phyloP scores from a whole-genome alignment of 257 asterid species.

The Eucommia ulmoides region DNA sequence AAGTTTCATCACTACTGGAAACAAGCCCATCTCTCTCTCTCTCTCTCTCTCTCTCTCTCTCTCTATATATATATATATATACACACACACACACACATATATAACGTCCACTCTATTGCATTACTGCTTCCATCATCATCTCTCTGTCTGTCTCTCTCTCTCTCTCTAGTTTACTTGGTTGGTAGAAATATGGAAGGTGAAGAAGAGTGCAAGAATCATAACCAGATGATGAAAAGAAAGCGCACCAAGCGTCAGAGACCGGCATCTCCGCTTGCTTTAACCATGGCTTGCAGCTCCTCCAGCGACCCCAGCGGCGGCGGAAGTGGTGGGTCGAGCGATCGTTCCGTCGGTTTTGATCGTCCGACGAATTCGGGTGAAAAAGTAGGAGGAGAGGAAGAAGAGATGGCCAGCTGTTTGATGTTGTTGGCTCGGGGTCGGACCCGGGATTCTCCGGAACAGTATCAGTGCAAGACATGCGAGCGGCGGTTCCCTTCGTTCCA shows the following conservation, averaged over 20 bases:
- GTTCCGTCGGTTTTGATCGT: slow-evolving; percentile 7
- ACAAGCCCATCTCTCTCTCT: too few species aligned
- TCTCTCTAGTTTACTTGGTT: background rate
- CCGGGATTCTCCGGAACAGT: slow-evolving; percentile 6
- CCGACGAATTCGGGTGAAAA: slow-evolving; percentile 17
- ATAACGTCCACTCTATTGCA: slow-evolving; percentile 11
- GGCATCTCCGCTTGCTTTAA: slow-evolving; percentile 31
- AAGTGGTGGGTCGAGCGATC: slow-evolving; percentile 5
- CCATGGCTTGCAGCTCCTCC: slow-evolving; percentile 40
- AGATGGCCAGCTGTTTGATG: slow-evolving; percentile 35
- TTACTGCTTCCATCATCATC: slow-evolving; percentile 7
- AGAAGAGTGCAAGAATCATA: slow-evolving; percentile 13
- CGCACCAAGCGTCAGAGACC: slow-evolving; percentile 59
- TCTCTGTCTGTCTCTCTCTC: slow-evolving; percentile 8
- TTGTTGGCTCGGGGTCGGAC: slow-evolving; percentile 23
- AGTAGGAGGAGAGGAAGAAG: slow-evolving; percentile 26
- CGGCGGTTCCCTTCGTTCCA: slow-evolving; percentile 35
- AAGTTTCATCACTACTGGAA: too few species aligned
- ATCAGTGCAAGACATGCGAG: slow-evolving; percentile 31
- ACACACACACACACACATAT: too few species aligned
- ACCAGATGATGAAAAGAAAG: slow-evolving; percentile 34
- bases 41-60: too few species aligned
- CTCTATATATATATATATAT: too few species aligned
- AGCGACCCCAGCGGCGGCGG: slow-evolving; percentile 19
- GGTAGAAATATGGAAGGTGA: slow-evolving; percentile 27